phyloP scores from a whole-genome alignment of 768 basidiomycete genomes.

The Naganishia antarctica region DNA sequence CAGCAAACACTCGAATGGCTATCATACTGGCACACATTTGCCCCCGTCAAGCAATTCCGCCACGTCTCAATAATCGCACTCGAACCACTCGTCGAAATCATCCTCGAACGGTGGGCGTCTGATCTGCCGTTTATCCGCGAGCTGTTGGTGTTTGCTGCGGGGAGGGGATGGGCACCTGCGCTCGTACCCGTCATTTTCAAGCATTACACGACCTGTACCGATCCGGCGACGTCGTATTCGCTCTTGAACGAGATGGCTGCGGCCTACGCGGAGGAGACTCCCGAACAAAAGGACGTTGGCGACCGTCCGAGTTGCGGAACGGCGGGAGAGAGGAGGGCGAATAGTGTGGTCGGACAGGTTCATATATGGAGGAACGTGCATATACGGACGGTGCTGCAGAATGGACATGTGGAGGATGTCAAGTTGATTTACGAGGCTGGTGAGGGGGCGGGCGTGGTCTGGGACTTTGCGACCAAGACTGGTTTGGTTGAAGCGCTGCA shows the following conservation, averaged over 20 bases:
- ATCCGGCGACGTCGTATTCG: not conserved
- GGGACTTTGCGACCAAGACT: constrained; percentile 12
- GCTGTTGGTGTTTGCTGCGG: not conserved
- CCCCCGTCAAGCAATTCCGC: not conserved
- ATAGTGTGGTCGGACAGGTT: not conserved
- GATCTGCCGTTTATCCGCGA: not conserved
- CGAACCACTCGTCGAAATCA: constrained; percentile 1
- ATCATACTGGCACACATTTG: not conserved
- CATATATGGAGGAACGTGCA: constrained; percentile 6
- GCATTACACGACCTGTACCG: not conserved
- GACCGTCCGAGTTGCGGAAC: no score
- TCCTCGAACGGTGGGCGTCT: constrained; percentile 5
- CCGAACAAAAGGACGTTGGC: not conserved
- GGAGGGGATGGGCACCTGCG: constrained; percentile 7
- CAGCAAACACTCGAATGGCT: not conserved
- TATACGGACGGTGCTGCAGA: constrained; percentile 7
- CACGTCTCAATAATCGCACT: not conserved
- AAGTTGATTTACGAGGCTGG: constrained; percentile 20
- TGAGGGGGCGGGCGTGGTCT: not conserved
- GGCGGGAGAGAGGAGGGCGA: not conserved
- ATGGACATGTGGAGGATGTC: not conserved
- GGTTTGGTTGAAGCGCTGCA: constrained; percentile 4
- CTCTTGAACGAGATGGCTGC: constrained; percentile 6
- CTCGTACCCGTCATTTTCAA: constrained; percentile 2
- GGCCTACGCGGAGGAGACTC: not conserved